These are phyloP conservation scores for Alectoria sarmentosa DNA, from an alignment of 495 filamentous ascomycete species.

Conservation along the genomic window DNA sequence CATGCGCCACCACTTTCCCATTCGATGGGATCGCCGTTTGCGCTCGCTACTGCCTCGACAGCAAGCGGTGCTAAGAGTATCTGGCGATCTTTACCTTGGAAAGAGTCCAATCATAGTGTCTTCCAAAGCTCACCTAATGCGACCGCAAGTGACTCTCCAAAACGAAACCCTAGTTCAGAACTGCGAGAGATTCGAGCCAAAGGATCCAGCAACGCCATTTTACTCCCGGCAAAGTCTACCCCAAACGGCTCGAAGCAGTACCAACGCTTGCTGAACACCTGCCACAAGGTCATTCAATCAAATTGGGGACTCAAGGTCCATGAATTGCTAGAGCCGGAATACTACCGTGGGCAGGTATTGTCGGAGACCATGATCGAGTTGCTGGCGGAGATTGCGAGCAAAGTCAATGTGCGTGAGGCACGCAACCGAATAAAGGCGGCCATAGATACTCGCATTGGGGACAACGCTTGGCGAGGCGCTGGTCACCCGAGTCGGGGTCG, in stretches of 20 bases:
- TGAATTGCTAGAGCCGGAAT: slow-evolving; percentile 6
- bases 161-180: background rate
- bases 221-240: background rate
- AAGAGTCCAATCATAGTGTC: background rate
- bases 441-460: background rate
- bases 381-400: slow-evolving; percentile 5
- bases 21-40: background rate
- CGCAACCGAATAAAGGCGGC: slow-evolving; percentile 8
- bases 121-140: background rate
- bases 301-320: slow-evolving; percentile 7
- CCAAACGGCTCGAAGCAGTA: background rate
- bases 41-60: background rate
- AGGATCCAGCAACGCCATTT: background rate
- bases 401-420: slow-evolving; percentile 10
- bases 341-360: background rate
- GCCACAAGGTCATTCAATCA: background rate
- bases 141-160: background rate
- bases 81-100: slow-evolving; percentile 11
- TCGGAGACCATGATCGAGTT: slow-evolving; percentile 7
- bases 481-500: background rate
- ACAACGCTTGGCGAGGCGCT: background rate
- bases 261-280: background rate
- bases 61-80: background rate
- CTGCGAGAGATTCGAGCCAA: background rate
- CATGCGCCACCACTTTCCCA: background rate